Conservation (phyloP, 2,329 filamentous ascomycete species). For the Colletotrichum noveboracense region DNA sequence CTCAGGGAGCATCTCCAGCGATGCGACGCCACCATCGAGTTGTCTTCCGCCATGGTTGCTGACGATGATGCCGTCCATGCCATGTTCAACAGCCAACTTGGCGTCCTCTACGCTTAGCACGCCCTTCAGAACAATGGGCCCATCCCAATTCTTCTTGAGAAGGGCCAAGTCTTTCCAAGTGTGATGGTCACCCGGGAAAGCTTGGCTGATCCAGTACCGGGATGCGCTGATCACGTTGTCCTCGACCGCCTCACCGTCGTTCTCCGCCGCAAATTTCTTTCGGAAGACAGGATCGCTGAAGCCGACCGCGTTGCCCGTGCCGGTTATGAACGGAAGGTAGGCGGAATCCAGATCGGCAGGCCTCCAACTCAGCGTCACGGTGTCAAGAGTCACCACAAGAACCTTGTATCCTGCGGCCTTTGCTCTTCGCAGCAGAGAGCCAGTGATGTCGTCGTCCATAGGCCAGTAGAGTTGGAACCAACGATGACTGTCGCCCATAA, state of each 20-base stretch:
- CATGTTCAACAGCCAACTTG: constrained; percentile 53
- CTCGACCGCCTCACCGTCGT: constrained; percentile 50
- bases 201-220: constrained; percentile 54
- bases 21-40: constrained; percentile 50
- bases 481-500: constrained; percentile 60
- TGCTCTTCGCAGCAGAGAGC: constrained; percentile 66
- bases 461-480: constrained; percentile 85
- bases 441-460: constrained; percentile 66
- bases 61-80: constrained; percentile 64
- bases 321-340: constrained; percentile 64
- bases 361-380: constrained; percentile 72
- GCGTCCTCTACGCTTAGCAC: constrained; percentile 36
- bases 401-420: constrained; percentile 66
- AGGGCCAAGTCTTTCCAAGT: constrained; percentile 67
- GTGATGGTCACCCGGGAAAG: constrained; percentile 58
- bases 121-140: constrained; percentile 55
- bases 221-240: constrained; percentile 55
- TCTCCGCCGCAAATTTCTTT: constrained; percentile 55
- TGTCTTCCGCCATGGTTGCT: constrained; percentile 64
- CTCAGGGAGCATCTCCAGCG: constrained; percentile 62
- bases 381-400: constrained; percentile 76
- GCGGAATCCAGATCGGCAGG: constrained; percentile 70
- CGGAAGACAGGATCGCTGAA: constrained; percentile 73
- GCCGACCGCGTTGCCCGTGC: constrained; percentile 64
- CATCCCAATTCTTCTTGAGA: constrained; percentile 65